Evolutionary conservation across 164 flowering plant genomes (phyloP), one percentile per base, ranked within the genome.

Genomic region (Piper betle): DNA sequence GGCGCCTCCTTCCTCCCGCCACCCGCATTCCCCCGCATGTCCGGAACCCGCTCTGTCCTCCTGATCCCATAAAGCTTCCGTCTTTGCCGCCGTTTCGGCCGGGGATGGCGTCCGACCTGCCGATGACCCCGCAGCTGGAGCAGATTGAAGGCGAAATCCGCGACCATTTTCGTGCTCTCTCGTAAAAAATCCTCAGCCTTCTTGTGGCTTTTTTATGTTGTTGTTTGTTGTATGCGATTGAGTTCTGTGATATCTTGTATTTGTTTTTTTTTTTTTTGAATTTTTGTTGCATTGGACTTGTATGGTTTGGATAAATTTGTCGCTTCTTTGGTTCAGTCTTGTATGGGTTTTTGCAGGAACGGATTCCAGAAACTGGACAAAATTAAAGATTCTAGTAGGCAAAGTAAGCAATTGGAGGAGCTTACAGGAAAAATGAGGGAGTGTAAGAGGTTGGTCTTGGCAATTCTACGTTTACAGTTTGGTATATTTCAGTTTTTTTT

Each of bases 321-420:
- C 15, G 0, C 62, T 58, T 37, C n/a, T 68, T 40, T 52, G n/a
- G 37, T 25, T 54, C 56, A 16, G 39, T 61, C 43, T 52, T 41
- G 1, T 11, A 37, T 38, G 25, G 53, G 12, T 33, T 53, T 62
- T 43, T 62, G 67, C 80, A 93, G 97, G 62, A 93, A 88, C 90
- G 97, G 99, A 52, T 90, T 90, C 69, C 99, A 88, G 81, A 90
- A 80, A 78, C 79, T 93, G 82, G 96, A 90, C 66, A 90, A 90
- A 76, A 79, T 93, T 70, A 93, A 86, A 72, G 97, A 93, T 57
- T 79, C 97, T 53, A 90, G 67, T 62, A 77, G 99, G 64, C 95
- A 90, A 75, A 82, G 85, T 72, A 93, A 90, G 70, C 99, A 90
- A 71, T 78, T 93, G 74, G 99, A 93, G 69, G 99, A 93, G 42